Evolutionary conservation across 768 basidiomycete genomes (phyloP).

Genomic region (Russula sp.): DNA sequence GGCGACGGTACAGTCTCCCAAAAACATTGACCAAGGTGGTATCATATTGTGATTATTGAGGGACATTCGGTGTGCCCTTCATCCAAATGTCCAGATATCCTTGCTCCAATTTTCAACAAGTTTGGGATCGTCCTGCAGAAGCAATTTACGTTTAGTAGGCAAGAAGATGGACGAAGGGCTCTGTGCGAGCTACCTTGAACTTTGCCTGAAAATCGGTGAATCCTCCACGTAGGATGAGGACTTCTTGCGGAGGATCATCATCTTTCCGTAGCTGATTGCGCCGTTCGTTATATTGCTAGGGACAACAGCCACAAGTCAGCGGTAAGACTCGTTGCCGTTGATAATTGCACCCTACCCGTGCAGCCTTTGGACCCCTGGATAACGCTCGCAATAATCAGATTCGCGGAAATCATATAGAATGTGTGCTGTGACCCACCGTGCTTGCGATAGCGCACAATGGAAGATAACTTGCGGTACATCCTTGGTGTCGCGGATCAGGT

Average conservation of each 20-base stretch:
- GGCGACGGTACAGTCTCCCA: background rate
- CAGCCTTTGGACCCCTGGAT: slow-evolving; percentile 72
- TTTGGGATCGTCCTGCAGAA: slow-evolving; percentile 54
- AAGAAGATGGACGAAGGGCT: slow-evolving; percentile 14
- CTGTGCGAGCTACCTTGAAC: slow-evolving; percentile 52
- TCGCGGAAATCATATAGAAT: background rate
- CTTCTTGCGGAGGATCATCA: slow-evolving; percentile 49
- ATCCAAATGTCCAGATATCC: slow-evolving; percentile 55
- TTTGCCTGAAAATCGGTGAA: slow-evolving; percentile 68
- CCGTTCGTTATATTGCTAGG: slow-evolving; percentile 55
- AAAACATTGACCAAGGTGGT: background rate
- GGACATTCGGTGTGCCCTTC: slow-evolving; percentile 29
- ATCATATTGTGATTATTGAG: background rate
- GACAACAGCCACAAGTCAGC: slow-evolving; percentile 19
- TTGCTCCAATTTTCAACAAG: slow-evolving; percentile 78
- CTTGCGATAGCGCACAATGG: slow-evolving; percentile 76
- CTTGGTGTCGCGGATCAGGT: slow-evolving; percentile 58
- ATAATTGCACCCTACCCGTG: slow-evolving; percentile 48
- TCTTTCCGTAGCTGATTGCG: slow-evolving; percentile 51
- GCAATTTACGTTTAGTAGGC: background rate
- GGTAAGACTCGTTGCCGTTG: background rate
- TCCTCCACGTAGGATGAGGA: slow-evolving; percentile 67
- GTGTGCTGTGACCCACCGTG: slow-evolving; percentile 50
- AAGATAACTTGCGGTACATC: slow-evolving; percentile 65
- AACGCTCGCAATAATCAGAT: slow-evolving; percentile 7